Conservation (phyloP, 805 yeast species). For the Blastobotrys attinorum region DNA sequence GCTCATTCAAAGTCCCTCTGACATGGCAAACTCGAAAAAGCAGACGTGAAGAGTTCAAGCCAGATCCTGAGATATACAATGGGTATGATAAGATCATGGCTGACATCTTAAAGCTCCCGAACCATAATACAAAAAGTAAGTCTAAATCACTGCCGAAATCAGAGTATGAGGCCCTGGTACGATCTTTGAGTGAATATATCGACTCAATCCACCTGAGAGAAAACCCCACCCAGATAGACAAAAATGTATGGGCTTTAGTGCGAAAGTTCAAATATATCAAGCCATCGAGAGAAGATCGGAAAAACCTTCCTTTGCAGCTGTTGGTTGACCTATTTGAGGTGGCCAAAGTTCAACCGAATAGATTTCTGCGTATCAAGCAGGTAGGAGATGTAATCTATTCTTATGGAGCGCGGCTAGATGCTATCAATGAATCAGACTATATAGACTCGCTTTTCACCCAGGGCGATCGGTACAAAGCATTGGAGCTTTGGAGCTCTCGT, state of each 20-base stretch:
- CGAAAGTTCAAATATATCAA: background rate
- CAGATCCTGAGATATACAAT: background rate
- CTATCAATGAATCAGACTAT: slow-evolving; percentile 20
- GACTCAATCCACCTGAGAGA: background rate
- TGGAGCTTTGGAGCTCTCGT: slow-evolving; percentile 16
- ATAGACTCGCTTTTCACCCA: slow-evolving; percentile 13
- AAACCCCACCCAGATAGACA: background rate
- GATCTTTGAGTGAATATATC: background rate
- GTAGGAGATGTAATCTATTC: slow-evolving; percentile 20
- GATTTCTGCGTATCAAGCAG: slow-evolving; percentile 12
- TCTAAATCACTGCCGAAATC: background rate
- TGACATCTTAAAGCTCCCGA: background rate
- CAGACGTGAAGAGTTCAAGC: background rate
- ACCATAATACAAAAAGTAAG: background rate
- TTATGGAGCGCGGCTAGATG: slow-evolving; percentile 16
- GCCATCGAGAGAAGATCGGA: slow-evolving; percentile 6
- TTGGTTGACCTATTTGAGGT: slow-evolving; percentile 15
- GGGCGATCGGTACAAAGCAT: slow-evolving; percentile 14
- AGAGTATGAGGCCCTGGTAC: background rate
- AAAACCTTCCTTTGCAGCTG: slow-evolving; percentile 15
- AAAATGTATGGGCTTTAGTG: slow-evolving; percentile 1
- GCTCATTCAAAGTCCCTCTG: too few species aligned
- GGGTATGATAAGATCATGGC: background rate
- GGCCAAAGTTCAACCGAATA: slow-evolving; percentile 14
- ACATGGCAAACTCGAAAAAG: too few species aligned